Evolutionary conservation across 2,329 filamentous ascomycete species (phyloP), one percentile per base, ranked within the genome.

Genomic region (Botrytis sinoallii): DNA sequence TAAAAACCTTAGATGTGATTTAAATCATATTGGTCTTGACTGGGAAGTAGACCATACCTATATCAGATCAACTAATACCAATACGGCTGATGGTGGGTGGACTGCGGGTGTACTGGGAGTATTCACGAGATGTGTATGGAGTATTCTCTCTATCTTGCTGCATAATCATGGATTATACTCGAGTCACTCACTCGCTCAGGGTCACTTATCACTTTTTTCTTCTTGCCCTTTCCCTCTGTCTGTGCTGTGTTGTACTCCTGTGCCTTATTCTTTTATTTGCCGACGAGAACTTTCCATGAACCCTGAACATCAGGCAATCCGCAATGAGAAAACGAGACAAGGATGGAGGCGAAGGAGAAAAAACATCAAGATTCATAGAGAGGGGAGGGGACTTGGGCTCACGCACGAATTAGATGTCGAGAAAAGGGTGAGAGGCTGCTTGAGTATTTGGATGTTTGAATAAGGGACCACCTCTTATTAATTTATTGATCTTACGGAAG

Each of bases 401-500:
- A 20, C 35, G 32, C 8, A 32, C 42, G 63, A 65, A 65, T 67
- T 38, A 67, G 64, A 38, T 38, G 14, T 38, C 32, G 44, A 38
- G 64, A n/a, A 38, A 52, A 52, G 25, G 61, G 40, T n/a, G 32
- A 55, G 14, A n/a, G 48, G 25, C 48, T n/a, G 48, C 48, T 9
- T n/a, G 48, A 55, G 22, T 16, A 12, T 55, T n/a, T 55, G 48
- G 14, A n/a, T 25, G 10, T 22, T 29, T 4, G 32, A 38, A 67
- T 67, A 55, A n/a, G 46, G 65, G 20, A 29, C 46, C 25, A 40
- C 46, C 32, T 40, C 65, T 55, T 42, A 40, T 42, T 68, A 40
- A 55, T 68, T 42, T 42, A 29, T 32, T 57, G 46, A 55, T 55
- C 46, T 55, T 67, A 57, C 65, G 65, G 65, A 68, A 55, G 65